Percentiles rank a stretch among this genome's conserved stretches.
These are phyloP conservation scores for Epichloe typhina DNA, from an alignment of 2,329 filamentous ascomycete species.

Conservation along the genomic window DNA sequence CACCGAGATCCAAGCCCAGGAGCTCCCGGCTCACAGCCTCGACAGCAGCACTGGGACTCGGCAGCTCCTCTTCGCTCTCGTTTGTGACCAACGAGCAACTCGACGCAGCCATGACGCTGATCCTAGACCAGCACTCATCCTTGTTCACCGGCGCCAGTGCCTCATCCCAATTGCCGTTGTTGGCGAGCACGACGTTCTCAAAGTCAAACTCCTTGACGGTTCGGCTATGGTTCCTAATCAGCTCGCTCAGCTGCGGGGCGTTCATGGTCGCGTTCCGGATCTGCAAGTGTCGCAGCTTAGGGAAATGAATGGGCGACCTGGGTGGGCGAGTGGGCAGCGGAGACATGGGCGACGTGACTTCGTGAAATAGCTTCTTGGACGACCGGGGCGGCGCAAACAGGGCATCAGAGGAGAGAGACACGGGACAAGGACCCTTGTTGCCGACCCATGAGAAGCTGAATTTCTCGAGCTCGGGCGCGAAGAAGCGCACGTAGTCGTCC, in stretches of 20 bases:
- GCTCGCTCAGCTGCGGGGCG: slow-evolving; percentile 52
- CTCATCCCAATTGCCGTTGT: slow-evolving; percentile 64
- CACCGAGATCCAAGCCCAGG: slow-evolving; percentile 24
- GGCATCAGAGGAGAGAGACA: slow-evolving; percentile 57
- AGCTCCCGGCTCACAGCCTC: slow-evolving; percentile 39
- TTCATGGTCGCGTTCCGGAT: slow-evolving; percentile 63
- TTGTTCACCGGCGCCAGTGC: slow-evolving; percentile 56
- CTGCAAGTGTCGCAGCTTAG: slow-evolving; percentile 52
- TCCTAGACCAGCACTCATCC: slow-evolving; percentile 26
- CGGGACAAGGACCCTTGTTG: slow-evolving; percentile 59
- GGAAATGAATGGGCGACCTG: slow-evolving; percentile 50
- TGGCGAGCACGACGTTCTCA: slow-evolving; percentile 57
- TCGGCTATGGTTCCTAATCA: slow-evolving; percentile 53
- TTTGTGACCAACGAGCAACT: slow-evolving; percentile 21
- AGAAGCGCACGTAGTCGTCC: slow-evolving; percentile 64
- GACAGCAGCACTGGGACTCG: slow-evolving; percentile 39
- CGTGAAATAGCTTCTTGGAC: slow-evolving; percentile 47
- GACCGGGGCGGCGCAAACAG: slow-evolving; percentile 46
- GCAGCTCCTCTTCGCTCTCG: slow-evolving; percentile 25
- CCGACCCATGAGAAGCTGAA: slow-evolving; percentile 70
- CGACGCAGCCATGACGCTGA: slow-evolving; percentile 15
- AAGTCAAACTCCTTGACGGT: slow-evolving; percentile 70
- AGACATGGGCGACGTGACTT: slow-evolving; percentile 52
- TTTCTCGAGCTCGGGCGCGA: slow-evolving; percentile 52
- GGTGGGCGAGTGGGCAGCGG: slow-evolving; percentile 38